Base-by-base conservation (phyloP, 2,329 filamentous ascomycete genomes). In the Plenodomus lindquistii region DNA sequence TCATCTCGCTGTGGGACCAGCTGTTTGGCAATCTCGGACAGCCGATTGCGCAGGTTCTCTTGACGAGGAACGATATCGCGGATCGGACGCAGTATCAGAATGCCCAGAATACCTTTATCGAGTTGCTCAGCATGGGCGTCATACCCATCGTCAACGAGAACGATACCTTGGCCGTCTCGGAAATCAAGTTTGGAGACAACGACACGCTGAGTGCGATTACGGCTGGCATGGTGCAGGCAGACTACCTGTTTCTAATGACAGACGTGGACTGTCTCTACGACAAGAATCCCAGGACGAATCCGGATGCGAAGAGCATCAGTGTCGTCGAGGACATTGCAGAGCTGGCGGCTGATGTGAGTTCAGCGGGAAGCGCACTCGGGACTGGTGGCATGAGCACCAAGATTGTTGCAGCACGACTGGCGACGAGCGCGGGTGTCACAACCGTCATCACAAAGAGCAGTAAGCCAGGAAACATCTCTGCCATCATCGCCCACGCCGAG, bases 181-280 rank as follows among this genome's bases (percentile, higher is more conserved):
- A 99, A 81, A 99, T 99, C 77, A 97, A 97, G 79, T 99, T 99
- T 69, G 94, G 94, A 59, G 94, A 99, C 79, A 99, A 99, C 65
- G 94, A 99, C 73, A 99, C 94, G 1, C 80, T 99, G 39, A 96
- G 91, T 11, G 94, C 94, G 48, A 97, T 99, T 62, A 96, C 94
- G 0, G 91, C 94, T 1, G 94, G 89, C 59, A 97, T 97, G 91
- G 89, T 97, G 17, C 91, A 96, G 65, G 94, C 94, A 42, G 92
- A 99, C 67, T 90, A 96, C 64, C 81, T 99, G 9, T 99, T 99
- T 74, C 81, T 99, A 55, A 97, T 99, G 94, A 99, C 94, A 1
- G 94, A 99, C 68, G 94, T 99, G 40, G 94, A 99, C 70, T 97
- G 93, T 69, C 79, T 99, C 11, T 99, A 99, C 73, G 91, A 96